These are phyloP conservation scores for Aspergillus sclerotiicarbonarius DNA, from an alignment of 495 filamentous ascomycete species.

Conservation along the genomic window DNA sequence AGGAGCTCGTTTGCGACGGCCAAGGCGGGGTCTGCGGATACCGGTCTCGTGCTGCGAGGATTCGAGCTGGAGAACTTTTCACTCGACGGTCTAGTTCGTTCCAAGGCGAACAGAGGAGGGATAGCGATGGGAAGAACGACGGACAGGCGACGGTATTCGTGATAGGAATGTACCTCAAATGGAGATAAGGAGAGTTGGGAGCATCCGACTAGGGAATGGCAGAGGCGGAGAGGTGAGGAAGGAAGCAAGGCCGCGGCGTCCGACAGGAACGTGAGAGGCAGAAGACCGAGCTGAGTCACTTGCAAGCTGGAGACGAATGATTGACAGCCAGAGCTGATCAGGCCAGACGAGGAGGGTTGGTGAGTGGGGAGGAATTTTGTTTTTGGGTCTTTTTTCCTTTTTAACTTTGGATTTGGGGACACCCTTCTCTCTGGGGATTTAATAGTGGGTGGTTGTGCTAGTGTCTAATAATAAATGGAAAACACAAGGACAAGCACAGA, in stretches of 20 bases:
- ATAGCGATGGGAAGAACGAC: slow-evolving; percentile 10
- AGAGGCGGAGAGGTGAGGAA: slow-evolving; percentile 15
- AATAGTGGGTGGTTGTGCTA: background rate
- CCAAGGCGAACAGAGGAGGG: slow-evolving; percentile 1
- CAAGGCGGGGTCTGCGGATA: slow-evolving; percentile 19
- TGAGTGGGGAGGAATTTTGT: slow-evolving; percentile 15
- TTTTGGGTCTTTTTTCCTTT: slow-evolving; percentile 2
- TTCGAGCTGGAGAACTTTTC: slow-evolving; percentile 10
- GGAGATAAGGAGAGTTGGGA: slow-evolving; percentile 16
- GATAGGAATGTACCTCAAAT: slow-evolving; percentile 10
- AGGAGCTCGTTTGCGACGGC: slow-evolving; percentile 7
- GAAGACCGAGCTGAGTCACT: slow-evolving; percentile 11
- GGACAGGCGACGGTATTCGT: slow-evolving; percentile 12
- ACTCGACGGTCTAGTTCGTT: slow-evolving; percentile 4
- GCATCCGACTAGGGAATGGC: slow-evolving; percentile 11
- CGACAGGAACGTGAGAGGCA: slow-evolving; percentile 19
- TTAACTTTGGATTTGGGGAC: background rate
- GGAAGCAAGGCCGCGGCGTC: slow-evolving; percentile 18
- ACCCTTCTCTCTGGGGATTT: background rate
- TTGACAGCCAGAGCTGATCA: slow-evolving; percentile 25
- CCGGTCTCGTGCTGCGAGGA: slow-evolving; percentile 8
- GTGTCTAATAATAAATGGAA: slow-evolving; percentile 8
- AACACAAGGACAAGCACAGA: slow-evolving; percentile 12
- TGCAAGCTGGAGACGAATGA: slow-evolving; percentile 25
- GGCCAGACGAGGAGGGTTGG: slow-evolving; percentile 13